Base-by-base conservation (phyloP, 1,284 basidiomycete species). In the Athelia psychrophila region DNA sequence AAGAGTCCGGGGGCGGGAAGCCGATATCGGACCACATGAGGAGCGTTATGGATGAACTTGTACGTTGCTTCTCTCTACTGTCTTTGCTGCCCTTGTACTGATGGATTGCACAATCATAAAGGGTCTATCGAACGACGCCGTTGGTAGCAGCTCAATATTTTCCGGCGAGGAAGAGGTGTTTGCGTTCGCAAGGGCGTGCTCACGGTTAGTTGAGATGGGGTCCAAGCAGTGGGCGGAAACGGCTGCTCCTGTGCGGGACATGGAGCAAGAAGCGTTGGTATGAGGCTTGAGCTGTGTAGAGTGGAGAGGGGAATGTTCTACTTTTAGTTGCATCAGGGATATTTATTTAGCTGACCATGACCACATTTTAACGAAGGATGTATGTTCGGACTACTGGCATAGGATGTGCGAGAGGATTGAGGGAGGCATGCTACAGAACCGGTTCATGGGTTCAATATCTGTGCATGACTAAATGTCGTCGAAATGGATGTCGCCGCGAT, bases 121-220 rank as follows among this genome's bases (percentile, higher is more conserved):
- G 90, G 91, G 92, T n/a, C 72, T 95, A 1, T 78, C 85, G 2
- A 76, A 80, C 15, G 84, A 91, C 22, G 74, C 81, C 22, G 85
- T 95, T 16, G 91, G 93, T 23, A 76, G 79, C 1, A 90, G 88
- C 52, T 88, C 92, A 20, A 89, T 98, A 70, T 98, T 97, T 66
- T 87, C 86, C 0, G 93, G 93, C 3, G 93, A 97, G 62, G 95
- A 97, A 68, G 95, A 98, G 69, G 66, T 96, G 6, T 97, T 98
- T 66, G 95, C 95, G 1, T 98, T 96, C 67, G 94, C 93, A 10
- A 80, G 95, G 47, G 95, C 93, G 33, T 95, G 94, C 62, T 94
- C 91, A 25, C 79, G 94, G 47, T 73, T 97, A 23, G 88, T 93
- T 30, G 87, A 97, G 69, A 96, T 97, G 94, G 91, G 93, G 44